These are phyloP conservation scores for Apodospora peruviana DNA, from an alignment of 495 filamentous ascomycete species.

Conservation along the genomic window DNA sequence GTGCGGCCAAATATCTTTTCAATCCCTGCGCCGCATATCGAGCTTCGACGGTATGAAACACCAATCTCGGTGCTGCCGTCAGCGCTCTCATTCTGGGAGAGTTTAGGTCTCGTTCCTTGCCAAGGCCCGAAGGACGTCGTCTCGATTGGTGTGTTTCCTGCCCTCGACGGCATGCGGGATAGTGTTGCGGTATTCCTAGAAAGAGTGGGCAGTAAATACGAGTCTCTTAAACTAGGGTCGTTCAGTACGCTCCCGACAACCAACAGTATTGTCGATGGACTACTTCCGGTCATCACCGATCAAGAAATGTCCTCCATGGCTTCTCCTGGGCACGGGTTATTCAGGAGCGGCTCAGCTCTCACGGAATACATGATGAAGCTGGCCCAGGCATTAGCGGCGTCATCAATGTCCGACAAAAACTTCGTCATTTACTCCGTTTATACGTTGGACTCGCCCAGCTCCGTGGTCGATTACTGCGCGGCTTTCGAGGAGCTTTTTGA, in stretches of 20 bases:
- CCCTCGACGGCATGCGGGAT: constrained; percentile 48
- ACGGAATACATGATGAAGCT: constrained; percentile 28
- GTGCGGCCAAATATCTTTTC: constrained; percentile 38
- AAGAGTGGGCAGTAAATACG: constrained; percentile 67
- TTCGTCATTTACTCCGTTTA: constrained; percentile 87
- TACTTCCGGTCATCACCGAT: constrained; percentile 48
- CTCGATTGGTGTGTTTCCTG: constrained; percentile 74
- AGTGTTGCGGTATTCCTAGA: constrained; percentile 65
- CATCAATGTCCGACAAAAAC: constrained; percentile 41
- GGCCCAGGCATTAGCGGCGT: constrained; percentile 28
- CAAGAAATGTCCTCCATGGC: constrained; percentile 24
- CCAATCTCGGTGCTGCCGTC: constrained; percentile 73
- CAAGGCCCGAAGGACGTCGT: constrained; percentile 74
- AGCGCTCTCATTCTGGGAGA: constrained; percentile 85
- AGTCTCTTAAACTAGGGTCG: constrained; percentile 70
- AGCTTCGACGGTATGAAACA: constrained; percentile 68
- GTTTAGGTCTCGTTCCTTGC: constrained; percentile 72
- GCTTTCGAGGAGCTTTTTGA: constrained; percentile 74
- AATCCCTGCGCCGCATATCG: constrained; percentile 62
- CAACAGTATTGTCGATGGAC: constrained; percentile 49
- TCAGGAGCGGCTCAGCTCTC: constrained; percentile 22
- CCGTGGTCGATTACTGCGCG: constrained; percentile 69
- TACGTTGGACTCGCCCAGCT: constrained; percentile 56
- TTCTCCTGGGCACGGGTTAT: constrained; percentile 18
- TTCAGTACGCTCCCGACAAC: constrained; percentile 55